These are phyloP conservation scores for Trichophaea hybrida DNA, from an alignment of 2,329 filamentous ascomycete species.

Conservation along the genomic window DNA sequence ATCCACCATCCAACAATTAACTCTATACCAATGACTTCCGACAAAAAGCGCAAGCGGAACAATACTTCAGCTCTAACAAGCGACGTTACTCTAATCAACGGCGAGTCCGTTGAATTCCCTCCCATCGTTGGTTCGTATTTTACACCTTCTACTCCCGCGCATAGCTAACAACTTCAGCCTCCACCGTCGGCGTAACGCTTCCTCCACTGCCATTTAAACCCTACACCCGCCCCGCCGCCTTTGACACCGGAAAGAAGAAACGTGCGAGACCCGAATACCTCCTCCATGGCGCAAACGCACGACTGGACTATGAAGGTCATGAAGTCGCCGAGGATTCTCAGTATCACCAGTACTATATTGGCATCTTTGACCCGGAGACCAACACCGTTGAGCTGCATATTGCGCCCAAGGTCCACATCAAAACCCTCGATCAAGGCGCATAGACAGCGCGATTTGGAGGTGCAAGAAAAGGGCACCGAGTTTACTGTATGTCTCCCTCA, in stretches of 20 bases:
- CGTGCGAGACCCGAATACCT: slow-evolving; percentile 24
- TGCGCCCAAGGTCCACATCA: slow-evolving; percentile 49
- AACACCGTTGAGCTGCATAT: slow-evolving; percentile 47
- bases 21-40: slow-evolving; percentile 8
- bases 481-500: neutral
- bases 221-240: slow-evolving; percentile 28
- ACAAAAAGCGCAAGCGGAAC: slow-evolving; percentile 20
- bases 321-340: slow-evolving; percentile 31
- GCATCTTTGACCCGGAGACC: slow-evolving; percentile 47
- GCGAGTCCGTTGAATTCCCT: slow-evolving; percentile 10
- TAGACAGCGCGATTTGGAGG: slow-evolving; percentile 38
- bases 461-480: slow-evolving; percentile 28
- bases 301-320: slow-evolving; percentile 33
- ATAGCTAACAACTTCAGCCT: slow-evolving; percentile 1
- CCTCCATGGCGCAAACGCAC: slow-evolving; percentile 35
- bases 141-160: neutral
- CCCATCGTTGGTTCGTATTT: slow-evolving; percentile 17
- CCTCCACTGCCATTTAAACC: slow-evolving; percentile 28
- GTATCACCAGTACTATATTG: slow-evolving; percentile 50
- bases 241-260: slow-evolving; percentile 24
- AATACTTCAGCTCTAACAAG: neutral
- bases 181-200: slow-evolving; percentile 26
- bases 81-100: slow-evolving; percentile 9
- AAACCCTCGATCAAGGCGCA: slow-evolving; percentile 45
- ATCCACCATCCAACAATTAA: neutral